These are phyloP conservation scores for Heliamphora pulchella DNA, from an alignment of 179 eudicot species.

Conservation along the genomic window DNA sequence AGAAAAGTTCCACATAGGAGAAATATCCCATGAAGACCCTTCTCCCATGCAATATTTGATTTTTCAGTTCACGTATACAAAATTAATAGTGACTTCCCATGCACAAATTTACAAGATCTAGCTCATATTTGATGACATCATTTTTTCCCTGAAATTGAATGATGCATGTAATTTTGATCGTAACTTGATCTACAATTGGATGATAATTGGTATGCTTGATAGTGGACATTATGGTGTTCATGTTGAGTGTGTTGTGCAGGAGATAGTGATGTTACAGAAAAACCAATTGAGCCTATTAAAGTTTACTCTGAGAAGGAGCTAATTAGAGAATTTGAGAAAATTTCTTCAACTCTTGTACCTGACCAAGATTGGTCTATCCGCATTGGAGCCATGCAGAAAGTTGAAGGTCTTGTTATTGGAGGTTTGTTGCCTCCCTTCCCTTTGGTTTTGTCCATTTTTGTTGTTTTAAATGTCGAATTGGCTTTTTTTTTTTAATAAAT, in stretches of 20 bases:
- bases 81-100: no score
- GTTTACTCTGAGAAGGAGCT: conserved; percentile 95
- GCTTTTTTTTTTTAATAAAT: background rate
- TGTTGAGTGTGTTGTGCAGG: conserved; percentile 34
- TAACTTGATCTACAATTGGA: background rate
- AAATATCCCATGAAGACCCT: no score
- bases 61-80: no score
- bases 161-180: background rate
- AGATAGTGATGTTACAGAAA: conserved; percentile 79
- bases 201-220: background rate
- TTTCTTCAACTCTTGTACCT: conserved; percentile 75
- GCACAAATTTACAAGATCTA: background rate
- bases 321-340: conserved; percentile 83
- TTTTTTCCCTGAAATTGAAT: background rate
- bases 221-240: background rate
- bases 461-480: background rate
- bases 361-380: conserved; percentile 99
- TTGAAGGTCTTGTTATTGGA: conserved; percentile 94
- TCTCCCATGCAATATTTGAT: no score
- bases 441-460: background rate
- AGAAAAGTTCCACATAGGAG: no score
- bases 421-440: conserved; percentile 33
- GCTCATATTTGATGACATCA: background rate
- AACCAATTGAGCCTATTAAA: conserved; percentile 79
- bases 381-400: conserved; percentile 90